Evolutionary conservation across 768 basidiomycete species (phyloP), one percentile per base, ranked within the genome.

Genomic region (Phylloporus rhodoxanthus): DNA sequence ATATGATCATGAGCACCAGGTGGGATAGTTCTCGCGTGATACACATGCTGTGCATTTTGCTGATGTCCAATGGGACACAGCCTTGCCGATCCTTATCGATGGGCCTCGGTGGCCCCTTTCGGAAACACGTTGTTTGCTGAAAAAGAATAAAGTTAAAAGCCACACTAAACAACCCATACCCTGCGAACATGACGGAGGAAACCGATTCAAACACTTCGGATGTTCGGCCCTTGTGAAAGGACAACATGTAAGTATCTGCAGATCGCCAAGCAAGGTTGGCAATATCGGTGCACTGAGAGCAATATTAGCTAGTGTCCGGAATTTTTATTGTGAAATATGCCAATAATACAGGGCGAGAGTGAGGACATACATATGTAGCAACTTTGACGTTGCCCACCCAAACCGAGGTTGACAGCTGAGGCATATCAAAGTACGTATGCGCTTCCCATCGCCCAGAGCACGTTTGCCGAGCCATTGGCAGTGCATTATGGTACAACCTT

Each of bases 31-130:
- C 56, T 58, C 53, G 52, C 45, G 52, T 54, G 57, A 52, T 40
- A 52, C 45, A 37, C 17, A 13, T 23, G 50, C 50, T 53, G n/a
- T 50, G 42, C 50, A 49, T 54, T 53, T 45, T 43, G 33, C 34
- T 38, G 42, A 52, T 42, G 45, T 51, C 56, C 51, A 48, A 42
- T 20, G 39, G 43, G 50, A 45, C 41, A 44, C 45, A 39, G 26
- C 36, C 48, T 39, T 44, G 52, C 49, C 45, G 45, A 53, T 49
- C 43, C 58, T 68, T 62, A 68, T 68, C 66, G 68, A 68, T 69
- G 56, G 50, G 33, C 58, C 57, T 60, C 58, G 55, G 53, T 44
- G 20, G 3, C 57, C 32, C 37, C 8, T 54, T 69, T 57, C 38
- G 45, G 57, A 43, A 57, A 40, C 1, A 21, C 34, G 20, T 10